These are phyloP conservation scores for Clonostachys rosea DNA, from an alignment of 2,329 filamentous ascomycete species.

Conservation along the genomic window DNA sequence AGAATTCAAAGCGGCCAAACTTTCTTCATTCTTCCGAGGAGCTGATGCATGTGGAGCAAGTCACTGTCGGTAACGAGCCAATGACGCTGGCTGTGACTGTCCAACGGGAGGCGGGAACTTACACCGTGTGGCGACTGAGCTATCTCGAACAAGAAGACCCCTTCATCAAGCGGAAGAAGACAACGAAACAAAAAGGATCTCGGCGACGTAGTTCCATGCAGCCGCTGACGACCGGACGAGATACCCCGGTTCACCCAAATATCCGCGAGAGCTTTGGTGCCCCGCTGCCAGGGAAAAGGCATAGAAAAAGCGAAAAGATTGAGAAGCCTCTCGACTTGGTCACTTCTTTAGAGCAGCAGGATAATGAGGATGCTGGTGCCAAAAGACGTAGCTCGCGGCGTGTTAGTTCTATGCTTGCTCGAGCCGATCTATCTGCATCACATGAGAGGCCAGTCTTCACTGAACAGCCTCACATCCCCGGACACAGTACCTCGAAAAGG, in stretches of 20 bases:
- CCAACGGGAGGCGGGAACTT: constrained; percentile 70
- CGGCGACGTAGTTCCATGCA: constrained; percentile 62
- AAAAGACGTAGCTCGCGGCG: constrained; percentile 64
- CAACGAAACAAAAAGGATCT: constrained; percentile 38
- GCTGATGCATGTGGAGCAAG: constrained; percentile 74
- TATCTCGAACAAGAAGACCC: constrained; percentile 68
- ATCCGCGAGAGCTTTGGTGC: constrained; percentile 75
- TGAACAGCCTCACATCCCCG: constrained; percentile 46
- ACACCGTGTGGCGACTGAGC: constrained; percentile 79
- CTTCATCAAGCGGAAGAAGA: constrained; percentile 38
- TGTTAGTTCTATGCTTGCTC: constrained; percentile 85
- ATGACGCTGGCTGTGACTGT: constrained; percentile 76
- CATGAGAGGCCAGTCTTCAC: constrained; percentile 78
- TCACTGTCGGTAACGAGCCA: constrained; percentile 47
- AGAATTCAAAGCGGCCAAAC: constrained; percentile 31
- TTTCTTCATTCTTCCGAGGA: constrained; percentile 76
- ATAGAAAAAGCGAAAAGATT: constrained; percentile 44
- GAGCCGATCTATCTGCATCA: constrained; percentile 80
- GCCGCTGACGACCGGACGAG: constrained; percentile 63
- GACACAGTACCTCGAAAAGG: constrained; percentile 47
- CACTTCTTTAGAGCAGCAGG: constrained; percentile 64
- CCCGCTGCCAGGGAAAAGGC: constrained; percentile 46
- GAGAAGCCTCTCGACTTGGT: constrained; percentile 58
- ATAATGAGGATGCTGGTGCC: constrained; percentile 48
- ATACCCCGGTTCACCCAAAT: constrained; percentile 68